Evolutionary conservation across 1,284 basidiomycete genomes (phyloP), one percentile per base, ranked within the genome.

Genomic region (Melampsora abietis-canadensis): DNA sequence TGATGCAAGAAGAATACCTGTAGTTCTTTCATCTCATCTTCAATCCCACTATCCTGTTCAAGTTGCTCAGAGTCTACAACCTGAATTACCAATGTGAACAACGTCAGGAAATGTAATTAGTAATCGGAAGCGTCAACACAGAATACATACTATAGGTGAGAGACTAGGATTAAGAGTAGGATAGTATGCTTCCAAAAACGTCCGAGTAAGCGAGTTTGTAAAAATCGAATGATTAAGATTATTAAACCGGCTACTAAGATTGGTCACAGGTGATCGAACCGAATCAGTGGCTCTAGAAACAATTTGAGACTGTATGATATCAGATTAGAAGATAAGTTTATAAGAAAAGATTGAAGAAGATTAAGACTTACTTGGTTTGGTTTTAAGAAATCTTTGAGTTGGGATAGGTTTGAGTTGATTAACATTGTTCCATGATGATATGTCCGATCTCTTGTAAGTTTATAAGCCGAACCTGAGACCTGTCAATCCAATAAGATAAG

Each of bases 371-470:
- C 93, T 82, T 92, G 90, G 72, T 87, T 85, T 0, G 87, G 86
- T 30, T 85, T 87, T 61, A 98, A 84, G 12, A 92, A 83, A 68
- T 89, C 86, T 0, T 91, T 90, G 76, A 95, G 84, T 10, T 87
- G 85, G 46, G 86, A 84, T 27, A 96, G 85, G 63, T 86, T 84
- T 4, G 92, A 91, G 15, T 91, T 89, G 37, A 98, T 90, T 34
- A 99, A 87, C 95, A 99, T 97, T n/a, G 95, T 98, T 0, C 96
- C 96, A 80, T 99, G 96, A 80, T 98, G 95, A 83, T 98, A 98
- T 0, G 94, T 93, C 19, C 96, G 85, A 76, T 88, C 88, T 78
- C 88, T 91, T 51, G 91, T 90, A 76, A 99, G 91, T 84, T 97
- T 98, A 84, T 97, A 99, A 7, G 96, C 96, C 17, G 93, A 97